phyloP scores from a whole-genome alignment of 768 basidiomycete genomes.

The Trametes villosa region DNA sequence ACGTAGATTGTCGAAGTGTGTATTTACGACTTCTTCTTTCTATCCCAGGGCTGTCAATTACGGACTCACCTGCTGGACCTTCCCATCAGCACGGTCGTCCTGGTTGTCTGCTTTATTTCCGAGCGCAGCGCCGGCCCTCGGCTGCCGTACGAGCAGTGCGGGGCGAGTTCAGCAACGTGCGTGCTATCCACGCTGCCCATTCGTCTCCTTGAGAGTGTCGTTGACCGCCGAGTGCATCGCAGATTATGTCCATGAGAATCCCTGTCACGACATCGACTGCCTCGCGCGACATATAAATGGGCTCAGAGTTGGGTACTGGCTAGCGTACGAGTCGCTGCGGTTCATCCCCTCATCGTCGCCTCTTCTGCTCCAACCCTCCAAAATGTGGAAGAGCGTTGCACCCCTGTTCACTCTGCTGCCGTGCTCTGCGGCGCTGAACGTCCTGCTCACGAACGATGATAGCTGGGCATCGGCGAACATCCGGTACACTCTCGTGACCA shows the following conservation, averaged over 20 bases:
- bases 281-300: constrained; percentile 1
- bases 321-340: background rate
- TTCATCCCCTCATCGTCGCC: background rate
- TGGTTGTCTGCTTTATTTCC: background rate
- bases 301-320: background rate
- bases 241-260: background rate
- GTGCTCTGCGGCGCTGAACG: constrained; percentile 30
- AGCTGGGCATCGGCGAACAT: constrained; percentile 42
- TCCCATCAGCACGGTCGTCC: background rate
- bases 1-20: background rate
- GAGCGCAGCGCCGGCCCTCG: background rate
- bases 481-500: no score
- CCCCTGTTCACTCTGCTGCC: constrained; percentile 17
- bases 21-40: background rate
- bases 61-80: background rate
- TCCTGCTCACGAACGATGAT: constrained; percentile 39
- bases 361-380: background rate
- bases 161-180: constrained; percentile 4
- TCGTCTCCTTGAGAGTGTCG: background rate
- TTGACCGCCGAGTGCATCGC: background rate
- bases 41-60: background rate
- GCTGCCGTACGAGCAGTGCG: background rate
- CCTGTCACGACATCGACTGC: background rate
- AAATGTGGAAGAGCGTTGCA: constrained; percentile 16
- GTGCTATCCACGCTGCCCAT: background rate